Base-by-base conservation (phyloP, 208 protist genomes). In the Leishmania guyanensis region DNA sequence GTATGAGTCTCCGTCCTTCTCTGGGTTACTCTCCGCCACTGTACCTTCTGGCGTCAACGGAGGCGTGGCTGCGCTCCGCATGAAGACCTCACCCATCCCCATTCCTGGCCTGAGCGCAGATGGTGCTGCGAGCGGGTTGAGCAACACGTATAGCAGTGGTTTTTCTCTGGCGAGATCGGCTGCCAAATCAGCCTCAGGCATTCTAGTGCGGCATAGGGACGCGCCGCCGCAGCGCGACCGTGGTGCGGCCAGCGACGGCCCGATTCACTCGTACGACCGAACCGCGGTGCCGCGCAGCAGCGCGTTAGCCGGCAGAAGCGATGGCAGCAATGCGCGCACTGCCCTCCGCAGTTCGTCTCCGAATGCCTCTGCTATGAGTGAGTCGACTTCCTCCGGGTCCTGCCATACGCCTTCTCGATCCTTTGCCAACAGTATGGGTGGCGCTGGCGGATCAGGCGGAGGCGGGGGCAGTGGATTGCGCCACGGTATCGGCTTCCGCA, bases 401-500 rank as follows among this genome's bases (percentile, higher is more conserved):
- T 65, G 70, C 36, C 76, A 80, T 46, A 78, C 70, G n/a, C 50
- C 81, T 33, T 77, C 77, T 17, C 76, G 82, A 36, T 77, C 82
- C 16, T 51, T 66, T 5, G 29, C 12, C 39, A 54, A 26, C 69
- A 65, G 65, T 60, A 60, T 17, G 26, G 33, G 62, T 12, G 70
- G 75, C 65, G 56, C 69, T 20, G 79, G 58, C 26, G 77, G 33
- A n/a, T 33, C 60, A 36, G 50, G 53, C n/a, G 76, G 76, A 54
- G 74, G 62, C 43, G 64, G 69, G 29, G 65, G 79, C n/a, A 83
- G 77, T 33, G 81, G 79, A 9, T 53, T 93, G 62, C 88, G 88
- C 5, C 82, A 91, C 29, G 84, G 84, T 14, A 87, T 87, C 62
- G 84, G 84, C 50, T 89, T 88, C 48, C 81, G 81, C 46, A 87